Evolutionary conservation across 2,329 filamentous ascomycete species (phyloP), one percentile per base, ranked within the genome.

Genomic region (Microcyclospora pomicola): DNA sequence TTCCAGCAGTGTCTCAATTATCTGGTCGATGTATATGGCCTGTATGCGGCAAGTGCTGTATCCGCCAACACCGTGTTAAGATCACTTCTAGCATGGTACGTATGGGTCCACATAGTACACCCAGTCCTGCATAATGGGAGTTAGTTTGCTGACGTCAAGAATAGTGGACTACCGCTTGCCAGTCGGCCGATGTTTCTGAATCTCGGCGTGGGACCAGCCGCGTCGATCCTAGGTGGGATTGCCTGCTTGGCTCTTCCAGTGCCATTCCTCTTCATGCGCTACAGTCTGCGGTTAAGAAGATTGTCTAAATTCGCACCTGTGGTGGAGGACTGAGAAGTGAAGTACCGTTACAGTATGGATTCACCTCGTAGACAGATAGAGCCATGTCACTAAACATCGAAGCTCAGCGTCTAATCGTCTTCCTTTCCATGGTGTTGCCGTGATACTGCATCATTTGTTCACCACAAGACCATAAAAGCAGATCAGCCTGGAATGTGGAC

Each of bases 61-160:
- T 63, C 65, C 9, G 66, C 65, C 19, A 69, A 71, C 41, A 68
- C 66, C 2, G 63, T 70, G 44, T 53, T 69, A 29, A 61, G 67
- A 27, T 60, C 58, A 28, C 41, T 66, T 6, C 45, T 67, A 40
- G 65, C 62, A 3, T 58, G 48, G 24, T 31, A 9, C 30, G 30
- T 9, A 24, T 7, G 7, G 7, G 4, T 24, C 19, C 19, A n/a
- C n/a, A n/a, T n/a, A n/a, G 57, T 49, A 7, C 46, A 62, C 11
- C 59, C 59, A 33, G 27, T 37, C 6, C 15, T 7, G 14, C 28
- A 9, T 19, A 15, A 2, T 12, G 13, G n/a, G n/a, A n/a, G n/a
- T n/a, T n/a, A n/a, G n/a, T n/a, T n/a, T n/a, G 30, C 30, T 31
- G 14, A 31, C 30, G n/a, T 24, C 19, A 5, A 4, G 9, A 4